Evolutionary conservation across 495 filamentous ascomycete genomes (phyloP).

Genomic region (Immersiella caudata): DNA sequence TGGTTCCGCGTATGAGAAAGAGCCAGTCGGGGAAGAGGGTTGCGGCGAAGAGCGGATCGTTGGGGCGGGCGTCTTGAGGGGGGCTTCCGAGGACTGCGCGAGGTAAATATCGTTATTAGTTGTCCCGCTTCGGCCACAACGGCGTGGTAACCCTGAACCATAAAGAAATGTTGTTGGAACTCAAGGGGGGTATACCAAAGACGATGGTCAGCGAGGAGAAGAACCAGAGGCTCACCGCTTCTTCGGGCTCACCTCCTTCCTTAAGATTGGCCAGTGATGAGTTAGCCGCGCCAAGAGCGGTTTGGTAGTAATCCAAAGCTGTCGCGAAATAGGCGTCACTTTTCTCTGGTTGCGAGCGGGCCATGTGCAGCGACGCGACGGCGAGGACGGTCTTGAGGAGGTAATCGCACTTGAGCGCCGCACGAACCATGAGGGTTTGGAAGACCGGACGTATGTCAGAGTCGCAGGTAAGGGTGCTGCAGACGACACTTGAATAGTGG

Average conservation of each 20-base stretch:
- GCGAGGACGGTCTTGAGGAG: conserved; percentile 3
- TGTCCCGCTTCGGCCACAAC: too few relatives aligned
- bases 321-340: background rate
- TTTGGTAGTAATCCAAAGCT: background rate
- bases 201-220: background rate
- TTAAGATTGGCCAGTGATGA: background rate
- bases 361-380: background rate
- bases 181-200: background rate
- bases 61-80: background rate
- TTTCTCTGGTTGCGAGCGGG: background rate
- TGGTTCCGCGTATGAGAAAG: background rate
- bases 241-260: background rate
- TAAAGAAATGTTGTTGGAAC: background rate
- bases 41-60: background rate
- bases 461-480: background rate
- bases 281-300: background rate
- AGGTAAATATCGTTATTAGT: background rate
- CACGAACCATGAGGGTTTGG: background rate
- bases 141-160: too few relatives aligned
- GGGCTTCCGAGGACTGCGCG: background rate
- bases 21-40: conserved; percentile 6
- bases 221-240: background rate
- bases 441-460: background rate
- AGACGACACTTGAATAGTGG: background rate
- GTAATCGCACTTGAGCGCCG: background rate